Evolutionary conservation across 1,284 basidiomycete genomes (phyloP), one percentile per base, ranked within the genome.

Genomic region (Trametes polyzona): DNA sequence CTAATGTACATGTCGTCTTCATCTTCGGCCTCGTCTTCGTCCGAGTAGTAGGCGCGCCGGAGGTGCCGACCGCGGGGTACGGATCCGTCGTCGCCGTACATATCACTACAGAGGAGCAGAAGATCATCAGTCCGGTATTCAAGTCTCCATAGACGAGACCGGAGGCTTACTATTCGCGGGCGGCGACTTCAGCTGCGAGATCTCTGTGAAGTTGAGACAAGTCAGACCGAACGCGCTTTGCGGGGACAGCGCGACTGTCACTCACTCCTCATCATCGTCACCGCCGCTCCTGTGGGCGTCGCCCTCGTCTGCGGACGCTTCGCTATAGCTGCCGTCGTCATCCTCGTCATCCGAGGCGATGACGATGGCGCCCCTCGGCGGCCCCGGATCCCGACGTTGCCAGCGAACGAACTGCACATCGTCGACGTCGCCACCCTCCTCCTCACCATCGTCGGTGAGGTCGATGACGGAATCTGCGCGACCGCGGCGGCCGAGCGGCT

Each of bases 341-440:
- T 60, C 70, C 10, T 70, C 72, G 0, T 72, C 71, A 1, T 67
- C 74, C 23, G 61, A 62, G 0, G 47, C 47, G 40, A 64, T 52
- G n/a, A 63, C 53, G 35, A 60, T 47, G 7, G 52, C 26, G 2
- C 46, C 40, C 10, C 55, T 40, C 11, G 14, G 27, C 1, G n/a
- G 26, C 12, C 17, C 9, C 19, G 14, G 29, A 17, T 24, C 4
- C n/a, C 29, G 35, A 21, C 35, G 50, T 8, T 27, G 43, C 30
- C 49, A 35, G 30, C 35, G 19, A 11, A 52, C 43, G 43, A 35
- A 42, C 17, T 39, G 33, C 5, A 55, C 56, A 7, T 33, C 53
- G 8, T 47, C 53, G 10, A 42, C 58, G 3, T 46, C 41, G 47
- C 1, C 41, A 16, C 11, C 48, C 17, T 40, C 54, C n/a, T 29